phyloP scores from a whole-genome alignment of 768 basidiomycete species.

The Termitomyces sp. region DNA sequence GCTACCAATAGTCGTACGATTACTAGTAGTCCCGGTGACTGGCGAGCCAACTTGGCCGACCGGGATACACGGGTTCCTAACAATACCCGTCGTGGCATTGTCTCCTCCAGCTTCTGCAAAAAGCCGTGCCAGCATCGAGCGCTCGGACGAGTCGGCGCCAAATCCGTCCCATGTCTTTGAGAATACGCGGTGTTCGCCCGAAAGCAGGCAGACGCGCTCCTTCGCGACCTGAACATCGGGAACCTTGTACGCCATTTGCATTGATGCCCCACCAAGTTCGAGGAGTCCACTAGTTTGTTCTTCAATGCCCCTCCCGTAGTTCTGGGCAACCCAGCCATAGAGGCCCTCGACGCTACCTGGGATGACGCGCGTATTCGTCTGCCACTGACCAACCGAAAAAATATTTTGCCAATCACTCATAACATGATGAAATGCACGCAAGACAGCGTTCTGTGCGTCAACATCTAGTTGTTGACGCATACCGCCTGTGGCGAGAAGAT shows the following conservation, averaged over 20 bases:
- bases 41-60: background rate
- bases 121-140: background rate
- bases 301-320: slow-evolving; percentile 5
- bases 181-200: slow-evolving; percentile 6
- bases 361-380: slow-evolving; percentile 5
- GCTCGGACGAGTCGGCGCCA: slow-evolving; percentile 1
- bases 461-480: slow-evolving; percentile 6
- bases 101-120: slow-evolving; percentile 3
- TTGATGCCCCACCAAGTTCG: slow-evolving; percentile 10
- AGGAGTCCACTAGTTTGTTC: slow-evolving; percentile 8
- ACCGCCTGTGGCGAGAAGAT: slow-evolving; percentile 12
- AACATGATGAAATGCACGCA: slow-evolving; percentile 1
- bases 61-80: slow-evolving; percentile 9
- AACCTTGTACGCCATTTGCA: slow-evolving; percentile 11
- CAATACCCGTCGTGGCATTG: background rate
- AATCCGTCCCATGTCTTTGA: slow-evolving; percentile 10
- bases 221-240: background rate
- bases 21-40: background rate
- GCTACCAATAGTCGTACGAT: slow-evolving; percentile 4
- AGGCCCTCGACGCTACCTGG: slow-evolving; percentile 9
- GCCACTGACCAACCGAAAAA: slow-evolving; percentile 2
- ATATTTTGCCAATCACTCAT: background rate
- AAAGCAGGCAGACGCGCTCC: slow-evolving; percentile 8
- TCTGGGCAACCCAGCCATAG: slow-evolving; percentile 10
- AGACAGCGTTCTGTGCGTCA: background rate